Evolutionary conservation across 208 protist species (phyloP), one percentile per base, ranked within the genome.

Genomic region (Trypanosoma conorhini): DNA sequence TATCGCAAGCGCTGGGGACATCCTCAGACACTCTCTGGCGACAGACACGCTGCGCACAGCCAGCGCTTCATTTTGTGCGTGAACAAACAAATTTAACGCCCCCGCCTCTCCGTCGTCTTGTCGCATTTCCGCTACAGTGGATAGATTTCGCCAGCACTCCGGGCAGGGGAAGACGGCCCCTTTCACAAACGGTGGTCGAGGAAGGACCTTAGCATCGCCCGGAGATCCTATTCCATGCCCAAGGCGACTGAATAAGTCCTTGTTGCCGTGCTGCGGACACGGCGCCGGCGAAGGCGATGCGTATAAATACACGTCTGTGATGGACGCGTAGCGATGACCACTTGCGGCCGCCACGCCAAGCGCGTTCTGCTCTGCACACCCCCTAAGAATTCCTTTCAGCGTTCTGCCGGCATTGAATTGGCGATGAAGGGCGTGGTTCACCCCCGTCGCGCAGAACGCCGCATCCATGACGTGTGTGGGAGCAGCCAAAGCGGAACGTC

Each of bases 331-430:
- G 7, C 78, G 67, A 7, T 85, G 58, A 5, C 91, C 91, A 51
- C 77, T 74, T 33, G 91, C 91, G 0, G 91, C 91, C 13, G 87
- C 80, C 0, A 84, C 81, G 3, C 91, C 91, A 33, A 96, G 79
- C 19, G 87, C 85, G 71, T 96, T 96, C 67, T 96, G 91, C 82
- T 96, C 91, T 10, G 91, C 91, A 61, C 91, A 96, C 4, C 91
- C 91, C 52, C 86, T 89, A 59, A 96, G 76, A 42, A 96, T 87
- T 5, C 91, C 91, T 0, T 75, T 81, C 7, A 94, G 73, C 51
- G 76, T 69, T 24, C 62, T 75, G 15, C 54, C 57, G 5, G 66
- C 57, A 73, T 93, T 96, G 26, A 89, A 70, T 30, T 77, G 46
- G 38, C 77, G 70, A 74, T 96, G 87, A 30, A 89, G 70, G 0